These are phyloP conservation scores for Dioszegia crocea DNA, from an alignment of 768 basidiomycete genomes.

Conservation along the genomic window DNA sequence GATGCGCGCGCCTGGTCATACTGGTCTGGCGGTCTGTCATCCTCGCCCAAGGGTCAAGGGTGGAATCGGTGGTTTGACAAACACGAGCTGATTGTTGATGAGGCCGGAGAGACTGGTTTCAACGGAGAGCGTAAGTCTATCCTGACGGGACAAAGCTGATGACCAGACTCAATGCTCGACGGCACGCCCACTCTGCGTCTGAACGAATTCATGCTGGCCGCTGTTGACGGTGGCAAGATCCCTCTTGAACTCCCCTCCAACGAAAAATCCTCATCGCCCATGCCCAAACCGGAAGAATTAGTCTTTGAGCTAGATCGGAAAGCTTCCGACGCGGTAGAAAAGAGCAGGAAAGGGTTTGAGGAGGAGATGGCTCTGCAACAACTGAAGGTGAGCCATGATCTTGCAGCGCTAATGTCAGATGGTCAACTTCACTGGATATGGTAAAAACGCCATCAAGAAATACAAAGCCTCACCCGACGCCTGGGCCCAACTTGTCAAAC, in stretches of 20 bases:
- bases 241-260: conserved; percentile 61
- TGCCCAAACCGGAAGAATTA: conserved; percentile 65
- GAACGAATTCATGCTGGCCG: conserved; percentile 87
- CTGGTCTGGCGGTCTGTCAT: conserved; percentile 63
- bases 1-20: conserved; percentile 75
- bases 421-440: conserved; percentile 80
- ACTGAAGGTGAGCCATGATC: conserved; percentile 58
- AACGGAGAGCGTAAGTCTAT: conserved; percentile 77
- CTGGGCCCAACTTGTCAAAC: conserved; percentile 91
- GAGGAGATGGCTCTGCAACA: conserved; percentile 73
- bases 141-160: neutral
- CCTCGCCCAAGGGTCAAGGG: conserved; percentile 58
- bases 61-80: conserved; percentile 94
- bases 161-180: conserved; percentile 56
- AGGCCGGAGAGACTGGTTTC: conserved; percentile 92
- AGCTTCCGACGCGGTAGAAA: conserved; percentile 57
- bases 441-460: conserved; percentile 78
- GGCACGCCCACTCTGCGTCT: conserved; percentile 91
- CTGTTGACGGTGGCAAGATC: conserved; percentile 66
- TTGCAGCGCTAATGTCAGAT: conserved; percentile 53
- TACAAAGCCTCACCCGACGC: conserved; percentile 89
- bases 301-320: conserved; percentile 63
- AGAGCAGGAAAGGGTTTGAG: conserved; percentile 67
- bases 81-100: conserved; percentile 90
- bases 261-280: conserved; percentile 45